Conservation (phyloP, 139 green algal species). For the Chlamydomonas sphaeroides region DNA sequence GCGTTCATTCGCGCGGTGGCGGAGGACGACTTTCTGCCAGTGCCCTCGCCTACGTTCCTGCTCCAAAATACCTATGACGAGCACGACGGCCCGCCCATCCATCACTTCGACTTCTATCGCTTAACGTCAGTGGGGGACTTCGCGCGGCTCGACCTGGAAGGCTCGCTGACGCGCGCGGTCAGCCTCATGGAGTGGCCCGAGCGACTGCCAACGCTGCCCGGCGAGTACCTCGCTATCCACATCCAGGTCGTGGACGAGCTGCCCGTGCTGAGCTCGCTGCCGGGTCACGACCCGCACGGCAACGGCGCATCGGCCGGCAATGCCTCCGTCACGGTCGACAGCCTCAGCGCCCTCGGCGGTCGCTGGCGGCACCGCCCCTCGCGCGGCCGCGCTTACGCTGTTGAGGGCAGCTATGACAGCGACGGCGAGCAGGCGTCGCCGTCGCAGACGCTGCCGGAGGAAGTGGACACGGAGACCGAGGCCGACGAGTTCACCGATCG, state of each 20-base stretch:
- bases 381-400: not conserved
- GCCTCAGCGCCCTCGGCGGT: not conserved
- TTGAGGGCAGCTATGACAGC: slow-evolving; percentile 28
- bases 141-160: slow-evolving; percentile 53
- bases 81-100: slow-evolving; percentile 60
- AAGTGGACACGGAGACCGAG: slow-evolving; percentile 11
- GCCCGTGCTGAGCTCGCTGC: not conserved
- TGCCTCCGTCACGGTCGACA: too few species aligned
- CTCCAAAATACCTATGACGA: slow-evolving; percentile 87
- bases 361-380: not conserved
- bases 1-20: slow-evolving; percentile 76
- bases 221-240: slow-evolving; percentile 47
- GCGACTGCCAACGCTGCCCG: slow-evolving; percentile 52
- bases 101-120: slow-evolving; percentile 90
- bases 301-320: not conserved
- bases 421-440: not conserved
- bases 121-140: slow-evolving; percentile 55
- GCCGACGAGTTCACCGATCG: slow-evolving; percentile 14
- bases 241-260: slow-evolving; percentile 50
- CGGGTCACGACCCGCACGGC: not conserved
- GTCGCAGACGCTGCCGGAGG: not conserved
- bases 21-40: slow-evolving; percentile 68
- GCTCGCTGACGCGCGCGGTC: slow-evolving; percentile 55
- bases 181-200: slow-evolving; percentile 76
- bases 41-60: slow-evolving; percentile 89